Evolutionary conservation across 306 rosid genomes (phyloP), one percentile per base, ranked within the genome.

Genomic region (Boehmeria nivea): DNA sequence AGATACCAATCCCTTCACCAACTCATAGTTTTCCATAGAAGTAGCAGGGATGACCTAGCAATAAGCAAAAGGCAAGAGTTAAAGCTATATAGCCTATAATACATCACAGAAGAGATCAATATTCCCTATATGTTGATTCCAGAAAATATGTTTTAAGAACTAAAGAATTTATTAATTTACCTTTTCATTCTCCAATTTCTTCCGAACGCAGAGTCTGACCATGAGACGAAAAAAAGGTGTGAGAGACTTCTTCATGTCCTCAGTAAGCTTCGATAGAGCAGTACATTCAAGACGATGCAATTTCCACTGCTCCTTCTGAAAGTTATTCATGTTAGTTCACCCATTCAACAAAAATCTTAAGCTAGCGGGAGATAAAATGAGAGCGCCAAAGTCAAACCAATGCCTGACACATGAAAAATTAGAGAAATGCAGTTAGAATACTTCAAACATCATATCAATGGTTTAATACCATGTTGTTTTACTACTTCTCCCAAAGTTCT

Each of bases 201-300:
- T 82, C 51, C 82, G 71, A 44, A 85, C 20, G 71, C 69, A 74
- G 78, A 91, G 98, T 69, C 80, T 78, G 60, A 87, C 34, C 94
- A 91, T 80, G 61, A 91, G 54, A 42, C 96, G 80, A 37, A 87
- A 72, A n/a, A 94, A 87, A 60, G 94, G 90, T 2, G 98, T 90
- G 57, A 91, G 78, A 14, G 66, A 81, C 73, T 56, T 75, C 54
- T 86, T 67, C 75, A 65, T 80, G 26, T 67, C 76, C 65, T 54
- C 48, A 46, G 75, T 82, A 39, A 87, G 76, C 75, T 77, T 84
- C 2, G 84, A 75, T 19, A 91, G 87, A 56, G 72, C 85, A 38
- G 74, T 72, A 59, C 98, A 91, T 74, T 91, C 98, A 61, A 91
- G 79, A 59, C 89, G 94, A 73, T 91, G 98, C 74, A 87, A 73